Conservation (phyloP, 2,329 filamentous ascomycete species). For the Orbilia ellipsospora region DNA sequence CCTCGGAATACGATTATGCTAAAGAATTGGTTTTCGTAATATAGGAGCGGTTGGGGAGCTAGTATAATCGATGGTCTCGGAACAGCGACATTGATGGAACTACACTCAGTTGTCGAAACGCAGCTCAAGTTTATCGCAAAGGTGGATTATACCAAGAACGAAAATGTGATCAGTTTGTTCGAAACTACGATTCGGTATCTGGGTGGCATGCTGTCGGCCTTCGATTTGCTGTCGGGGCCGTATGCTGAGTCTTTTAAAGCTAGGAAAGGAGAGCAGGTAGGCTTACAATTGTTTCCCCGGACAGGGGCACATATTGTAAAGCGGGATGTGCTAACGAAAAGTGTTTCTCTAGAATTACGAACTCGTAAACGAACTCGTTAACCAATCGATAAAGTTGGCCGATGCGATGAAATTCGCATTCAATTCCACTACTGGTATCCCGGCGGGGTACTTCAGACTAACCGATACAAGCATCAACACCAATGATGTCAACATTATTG, state of each 20-base stretch:
- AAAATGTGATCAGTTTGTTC: constrained; percentile 77
- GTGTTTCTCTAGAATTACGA: constrained; percentile 60
- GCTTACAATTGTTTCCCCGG: neutral
- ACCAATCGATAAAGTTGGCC: constrained; percentile 75
- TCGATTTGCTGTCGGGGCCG: constrained; percentile 75
- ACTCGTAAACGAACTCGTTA: constrained; percentile 70
- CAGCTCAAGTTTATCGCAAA: constrained; percentile 77
- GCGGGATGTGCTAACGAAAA: constrained; percentile 18
- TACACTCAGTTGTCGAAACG: constrained; percentile 73
- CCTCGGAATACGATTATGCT: neutral
- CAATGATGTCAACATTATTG: constrained; percentile 72
- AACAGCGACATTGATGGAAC: constrained; percentile 81
- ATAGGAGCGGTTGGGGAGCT: constrained; percentile 84
- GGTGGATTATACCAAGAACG: constrained; percentile 74
- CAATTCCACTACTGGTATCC: constrained; percentile 78
- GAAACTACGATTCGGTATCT: constrained; percentile 92
- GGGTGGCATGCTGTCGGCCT: constrained; percentile 79
- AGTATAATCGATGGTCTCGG: constrained; percentile 83
- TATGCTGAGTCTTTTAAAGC: constrained; percentile 67
- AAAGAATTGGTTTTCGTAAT: neutral
- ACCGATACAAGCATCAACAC: constrained; percentile 64
- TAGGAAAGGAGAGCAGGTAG: constrained; percentile 55
- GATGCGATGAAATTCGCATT: constrained; percentile 82
- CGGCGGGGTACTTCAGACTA: constrained; percentile 75
- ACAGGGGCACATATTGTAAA: too few relatives aligned